phyloP scores from a whole-genome alignment of 805 yeast genomes.

The Isabelozyma heimii region DNA sequence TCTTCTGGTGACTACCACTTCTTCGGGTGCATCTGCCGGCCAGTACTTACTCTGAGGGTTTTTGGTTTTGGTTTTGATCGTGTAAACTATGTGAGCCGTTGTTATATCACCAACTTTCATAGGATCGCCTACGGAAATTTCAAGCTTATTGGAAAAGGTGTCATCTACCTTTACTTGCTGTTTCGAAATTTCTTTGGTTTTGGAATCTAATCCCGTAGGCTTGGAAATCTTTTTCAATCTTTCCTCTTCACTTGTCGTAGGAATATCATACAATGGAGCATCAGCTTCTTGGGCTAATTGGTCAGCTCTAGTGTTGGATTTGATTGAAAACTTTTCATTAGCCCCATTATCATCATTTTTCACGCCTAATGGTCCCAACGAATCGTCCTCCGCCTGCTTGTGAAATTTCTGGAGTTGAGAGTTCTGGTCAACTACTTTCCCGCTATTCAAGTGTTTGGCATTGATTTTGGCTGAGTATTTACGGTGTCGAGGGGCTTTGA shows the following conservation, averaged over 20 bases:
- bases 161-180: slow-evolving; percentile 5
- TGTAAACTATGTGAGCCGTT: slow-evolving; percentile 83
- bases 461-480: slow-evolving; percentile 27
- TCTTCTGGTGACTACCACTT: slow-evolving; percentile 63
- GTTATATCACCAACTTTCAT: slow-evolving; percentile 88
- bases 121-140: slow-evolving; percentile 84
- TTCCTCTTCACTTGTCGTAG: slow-evolving; percentile 15
- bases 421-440: slow-evolving; percentile 1
- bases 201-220: slow-evolving; percentile 5
- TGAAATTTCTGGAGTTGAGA: slow-evolving; percentile 9
- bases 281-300: slow-evolving; percentile 44
- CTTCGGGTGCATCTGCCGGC: slow-evolving; percentile 33
- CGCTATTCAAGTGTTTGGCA: slow-evolving; percentile 22
- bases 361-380: slow-evolving; percentile 5
- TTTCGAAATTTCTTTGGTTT: slow-evolving; percentile 1
- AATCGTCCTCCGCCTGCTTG: slow-evolving; percentile 7
- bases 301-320: slow-evolving; percentile 24
- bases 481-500: slow-evolving; percentile 28
- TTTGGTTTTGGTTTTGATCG: slow-evolving; percentile 62
- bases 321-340: slow-evolving; percentile 15
- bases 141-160: slow-evolving; percentile 35
- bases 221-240: slow-evolving; percentile 3
- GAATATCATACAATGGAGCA: slow-evolving; percentile 52
- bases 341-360: slow-evolving; percentile 5
- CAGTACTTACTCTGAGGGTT: slow-evolving; percentile 30